Base-by-base conservation (phyloP, 176 grass and related monocot species). In the Tillandsia leiboldiana region DNA sequence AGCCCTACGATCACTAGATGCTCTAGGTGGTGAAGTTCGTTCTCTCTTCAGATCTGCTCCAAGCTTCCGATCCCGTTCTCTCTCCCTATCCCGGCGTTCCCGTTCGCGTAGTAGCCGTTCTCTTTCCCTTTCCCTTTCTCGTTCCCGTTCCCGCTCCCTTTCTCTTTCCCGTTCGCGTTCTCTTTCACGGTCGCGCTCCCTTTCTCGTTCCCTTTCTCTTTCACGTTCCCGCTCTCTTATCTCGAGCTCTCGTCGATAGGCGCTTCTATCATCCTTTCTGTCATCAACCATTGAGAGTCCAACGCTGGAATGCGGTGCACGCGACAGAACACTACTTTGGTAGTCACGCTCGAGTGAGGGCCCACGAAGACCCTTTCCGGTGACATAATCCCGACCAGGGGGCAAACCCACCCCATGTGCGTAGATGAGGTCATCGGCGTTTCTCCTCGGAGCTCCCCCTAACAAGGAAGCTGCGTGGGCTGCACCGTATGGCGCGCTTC, bases 151-250 rank as follows among this genome's bases (percentile, higher is more conserved):
- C 22, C 81, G 64, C 59, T 79, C 75, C 56, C 80, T 80, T 56
- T 81, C 74, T 17, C 73, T 78, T 29, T 83, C 84, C 54, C 81
- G 84, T 78, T 86, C 83, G 1, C 73, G 83, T 50, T 85, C 86
- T 20, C 79, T 65, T 85, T 85, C 87, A 14, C 76, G 77, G 71
- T 86, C 83, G 28, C 77, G 72, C 53, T 91, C 89, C 53, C 85
- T 85, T 74, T 76, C 83, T 74, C 84, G 78, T 8, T 93, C 33
- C 49, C 87, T 50, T 49, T 86, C 90, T 75, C 90, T 84, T 69
- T 78, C 80, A 22, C 48, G 90, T 52, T 99, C 90, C 73, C 90
- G 87, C n/a, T 99, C 95, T 74, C 95, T 99, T 73, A 92, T 48
- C 49, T 93, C 95, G 71, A 92, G 10, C 69, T 92, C 89, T 78